phyloP scores from a whole-genome alignment of 164 flowering plant genomes.

The Annona cherimola region DNA sequence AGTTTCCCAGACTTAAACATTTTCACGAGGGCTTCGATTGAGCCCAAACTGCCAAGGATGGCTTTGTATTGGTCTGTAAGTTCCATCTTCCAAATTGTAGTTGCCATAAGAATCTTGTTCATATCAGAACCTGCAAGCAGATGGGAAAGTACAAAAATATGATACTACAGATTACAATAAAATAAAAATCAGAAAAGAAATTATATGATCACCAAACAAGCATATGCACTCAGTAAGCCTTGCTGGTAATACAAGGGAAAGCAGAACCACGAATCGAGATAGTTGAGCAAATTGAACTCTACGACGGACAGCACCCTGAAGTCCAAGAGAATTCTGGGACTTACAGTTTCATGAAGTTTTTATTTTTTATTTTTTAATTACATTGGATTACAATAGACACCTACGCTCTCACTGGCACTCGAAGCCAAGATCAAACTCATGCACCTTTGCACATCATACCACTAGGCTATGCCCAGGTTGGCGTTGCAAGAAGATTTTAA shows the following conservation, averaged over 20 bases:
- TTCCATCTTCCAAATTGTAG: slow-evolving; percentile 75
- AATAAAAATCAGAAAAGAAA: not conserved
- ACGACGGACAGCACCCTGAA: no score
- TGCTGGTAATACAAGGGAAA: not conserved
- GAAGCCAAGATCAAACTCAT: no score
- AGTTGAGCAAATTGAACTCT: not conserved
- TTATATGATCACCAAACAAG: not conserved
- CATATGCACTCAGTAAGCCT: not conserved
- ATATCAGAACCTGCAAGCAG: slow-evolving; percentile 71
- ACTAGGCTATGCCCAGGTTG: no score
- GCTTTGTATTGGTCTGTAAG: slow-evolving; percentile 64
- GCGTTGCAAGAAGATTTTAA: no score
- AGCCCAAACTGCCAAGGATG: slow-evolving; percentile 64
- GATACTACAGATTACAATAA: not conserved
- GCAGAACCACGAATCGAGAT: not conserved
- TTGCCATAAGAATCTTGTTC: slow-evolving; percentile 86
- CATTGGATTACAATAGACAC: no score
- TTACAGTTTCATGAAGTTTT: no score
- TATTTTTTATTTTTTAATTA: no score
- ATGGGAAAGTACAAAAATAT: not conserved
- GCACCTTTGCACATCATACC: no score
- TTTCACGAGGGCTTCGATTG: slow-evolving; percentile 62
- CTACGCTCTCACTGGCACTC: no score
- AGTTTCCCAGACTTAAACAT: slow-evolving; percentile 76
- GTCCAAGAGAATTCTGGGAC: no score